A percentile compares a stretch with the other conserved stretches of the same genome.
phyloP scores from a whole-genome alignment of 2,329 filamentous ascomycete genomes.

The Colletotrichum sansevieriae region DNA sequence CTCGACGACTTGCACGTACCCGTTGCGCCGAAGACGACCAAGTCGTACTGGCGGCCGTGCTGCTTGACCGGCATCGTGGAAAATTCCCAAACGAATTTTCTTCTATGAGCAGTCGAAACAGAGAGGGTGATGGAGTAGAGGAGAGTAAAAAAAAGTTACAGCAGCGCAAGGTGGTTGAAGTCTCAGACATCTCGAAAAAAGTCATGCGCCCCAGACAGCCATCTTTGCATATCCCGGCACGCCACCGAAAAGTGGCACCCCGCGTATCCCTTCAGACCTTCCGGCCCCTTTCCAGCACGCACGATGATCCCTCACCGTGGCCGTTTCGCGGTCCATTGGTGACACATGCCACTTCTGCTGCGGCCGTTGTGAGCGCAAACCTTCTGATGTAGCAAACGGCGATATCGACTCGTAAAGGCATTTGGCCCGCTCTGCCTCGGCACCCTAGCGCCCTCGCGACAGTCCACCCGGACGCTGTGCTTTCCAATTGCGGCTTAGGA shows the following conservation, averaged over 20 bases:
- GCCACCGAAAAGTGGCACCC: conserved; percentile 35
- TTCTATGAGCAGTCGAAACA: not conserved
- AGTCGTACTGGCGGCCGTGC: conserved; percentile 67
- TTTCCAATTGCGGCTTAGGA: conserved; percentile 32
- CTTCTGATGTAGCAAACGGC: conserved; percentile 33
- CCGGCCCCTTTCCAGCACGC: conserved; percentile 12
- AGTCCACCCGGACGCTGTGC: conserved; percentile 26
- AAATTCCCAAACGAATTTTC: not conserved
- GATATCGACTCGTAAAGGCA: conserved; percentile 35
- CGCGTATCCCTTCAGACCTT: not conserved
- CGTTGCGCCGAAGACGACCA: conserved; percentile 70
- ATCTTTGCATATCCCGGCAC: conserved; percentile 23
- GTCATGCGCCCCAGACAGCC: conserved; percentile 25
- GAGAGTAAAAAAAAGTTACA: not conserved
- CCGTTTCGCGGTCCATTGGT: conserved; percentile 35
- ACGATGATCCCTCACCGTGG: conserved; percentile 16
- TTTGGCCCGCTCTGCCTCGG: conserved; percentile 35
- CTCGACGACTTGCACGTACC: conserved; percentile 53
- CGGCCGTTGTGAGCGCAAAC: conserved; percentile 31
- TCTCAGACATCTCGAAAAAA: conserved; percentile 27
- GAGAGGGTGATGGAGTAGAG: not conserved
- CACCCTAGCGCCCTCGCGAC: conserved; percentile 26
- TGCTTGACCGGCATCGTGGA: conserved; percentile 61
- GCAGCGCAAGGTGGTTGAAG: conserved; percentile 7
- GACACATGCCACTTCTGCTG: conserved; percentile 23